Base-by-base conservation (phyloP, 306 rosid species). In the Urtica urens region DNA sequence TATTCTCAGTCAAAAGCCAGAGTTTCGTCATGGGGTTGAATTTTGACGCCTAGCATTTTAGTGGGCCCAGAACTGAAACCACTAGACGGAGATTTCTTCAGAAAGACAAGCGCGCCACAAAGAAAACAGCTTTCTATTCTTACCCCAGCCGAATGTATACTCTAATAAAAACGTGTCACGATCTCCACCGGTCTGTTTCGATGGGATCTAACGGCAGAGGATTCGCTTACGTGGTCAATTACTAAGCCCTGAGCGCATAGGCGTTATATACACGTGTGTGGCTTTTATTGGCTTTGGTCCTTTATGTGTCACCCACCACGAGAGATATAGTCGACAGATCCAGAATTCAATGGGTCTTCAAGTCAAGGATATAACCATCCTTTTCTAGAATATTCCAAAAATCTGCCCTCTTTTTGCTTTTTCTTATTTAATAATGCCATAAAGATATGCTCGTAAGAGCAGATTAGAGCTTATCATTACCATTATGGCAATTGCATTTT, bases 201-300 rank as follows among this genome's bases (percentile, higher is more conserved):
- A 7, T 15, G 31, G 15, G 28, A 46, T 53, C 55, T 13, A 23
- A 37, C 71, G 59, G 71, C 8, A 13, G 10, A 21, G 14, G 16
- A 9, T 5, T 44, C 6, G 10, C 17, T 64, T 56, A 46, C 72
- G 69, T 65, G 67, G 70, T 53, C 59, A 54, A 39, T 62, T 40
- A 4, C 22, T n/a, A 26, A 13, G 54, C 63, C 49, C 18, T 3
- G 6, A 5, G 16, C 17, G 4, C 25, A 21, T 10, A 46, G 15
- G 16, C 1, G 10, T 14, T 5, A 2, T 6, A 6, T 30, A 43
- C 61, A 45, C 57, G 63, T 67, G 62, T 29, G n/a, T 19, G 61
- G 53, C 10, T 14, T 35, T 14, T 3, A 16, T 35, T 30, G 15
- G 5, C 12, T 6, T 14, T 22, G 13, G 31, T 23, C 45, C 19